Conservation (phyloP, 108 stramenopile species). For the Chaetoceros tenuissimus region DNA sequence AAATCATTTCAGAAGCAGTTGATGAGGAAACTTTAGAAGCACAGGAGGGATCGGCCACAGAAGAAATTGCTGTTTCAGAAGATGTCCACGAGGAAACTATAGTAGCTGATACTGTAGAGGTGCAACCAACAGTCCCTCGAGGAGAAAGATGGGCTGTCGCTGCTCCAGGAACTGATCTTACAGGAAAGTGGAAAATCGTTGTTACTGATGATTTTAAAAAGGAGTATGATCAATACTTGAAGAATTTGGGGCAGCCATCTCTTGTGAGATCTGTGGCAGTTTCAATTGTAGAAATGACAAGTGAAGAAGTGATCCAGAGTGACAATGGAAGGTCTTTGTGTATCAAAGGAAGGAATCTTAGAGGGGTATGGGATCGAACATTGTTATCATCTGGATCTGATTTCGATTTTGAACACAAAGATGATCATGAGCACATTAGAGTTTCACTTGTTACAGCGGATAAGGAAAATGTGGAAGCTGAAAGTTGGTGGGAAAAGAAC, state of each 20-base stretch:
- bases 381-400: conserved; percentile 51
- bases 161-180: conserved; percentile 44
- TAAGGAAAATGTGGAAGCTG: conserved; percentile 49
- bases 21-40: too few species aligned
- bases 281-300: conserved; percentile 55
- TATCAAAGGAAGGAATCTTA: conserved; percentile 54
- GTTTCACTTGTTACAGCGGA: conserved; percentile 48
- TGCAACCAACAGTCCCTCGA: too few species aligned
- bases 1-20: too few species aligned
- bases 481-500: conserved; percentile 71
- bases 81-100: too few species aligned
- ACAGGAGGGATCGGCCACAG: too few species aligned
- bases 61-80: too few species aligned
- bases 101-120: too few species aligned
- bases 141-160: conserved; percentile 59
- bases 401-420: conserved; percentile 12
- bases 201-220: conserved; percentile 58
- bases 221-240: conserved; percentile 64
- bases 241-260: conserved; percentile 60
- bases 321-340: conserved; percentile 42
- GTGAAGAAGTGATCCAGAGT: conserved; percentile 54
- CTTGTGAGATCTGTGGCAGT: conserved; percentile 61
- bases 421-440: conserved; percentile 13
- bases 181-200: conserved; percentile 63
- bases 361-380: conserved; percentile 74